These are phyloP conservation scores for Exserohilum turcica DNA, from an alignment of 2,329 filamentous ascomycete species.

Conservation along the genomic window DNA sequence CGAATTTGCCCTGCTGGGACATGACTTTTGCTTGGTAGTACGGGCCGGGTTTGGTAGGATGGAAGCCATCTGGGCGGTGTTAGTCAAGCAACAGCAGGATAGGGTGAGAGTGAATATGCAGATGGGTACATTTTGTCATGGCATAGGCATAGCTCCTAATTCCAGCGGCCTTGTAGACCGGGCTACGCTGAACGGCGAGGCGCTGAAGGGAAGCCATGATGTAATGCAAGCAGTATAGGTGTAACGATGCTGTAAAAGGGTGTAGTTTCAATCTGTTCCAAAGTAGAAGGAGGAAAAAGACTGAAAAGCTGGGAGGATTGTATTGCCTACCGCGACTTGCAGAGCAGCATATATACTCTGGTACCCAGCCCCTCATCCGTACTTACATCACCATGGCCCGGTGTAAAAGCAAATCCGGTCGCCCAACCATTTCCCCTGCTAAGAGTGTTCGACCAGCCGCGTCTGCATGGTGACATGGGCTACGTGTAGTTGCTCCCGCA, in stretches of 20 bases:
- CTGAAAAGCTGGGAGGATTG: not conserved
- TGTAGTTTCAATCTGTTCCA: too few relatives aligned
- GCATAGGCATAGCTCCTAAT: conserved; percentile 25
- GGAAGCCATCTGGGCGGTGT: conserved; percentile 24
- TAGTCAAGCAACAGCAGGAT: not conserved
- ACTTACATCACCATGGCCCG: not conserved
- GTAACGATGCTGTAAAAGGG: not conserved
- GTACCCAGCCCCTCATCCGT: not conserved
- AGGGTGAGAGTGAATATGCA: too few relatives aligned
- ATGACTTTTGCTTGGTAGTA: conserved; percentile 32
- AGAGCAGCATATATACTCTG: not conserved
- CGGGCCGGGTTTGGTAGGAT: conserved; percentile 32
- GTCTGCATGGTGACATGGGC: not conserved
- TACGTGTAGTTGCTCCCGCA: not conserved
- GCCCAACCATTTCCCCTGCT: not conserved
- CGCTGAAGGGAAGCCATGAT: conserved; percentile 25
- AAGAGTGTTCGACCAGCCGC: not conserved
- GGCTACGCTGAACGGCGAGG: conserved; percentile 22
- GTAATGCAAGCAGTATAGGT: not conserved
- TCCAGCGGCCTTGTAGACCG: conserved; percentile 25
- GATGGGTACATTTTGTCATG: conserved; percentile 22
- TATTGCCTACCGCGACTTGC: not conserved
- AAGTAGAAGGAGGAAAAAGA: too few relatives aligned
- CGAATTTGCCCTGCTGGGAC: conserved; percentile 28
- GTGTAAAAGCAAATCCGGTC: not conserved